These are phyloP conservation scores for Hamigera avellanea DNA, from an alignment of 495 filamentous ascomycete species.

Conservation along the genomic window DNA sequence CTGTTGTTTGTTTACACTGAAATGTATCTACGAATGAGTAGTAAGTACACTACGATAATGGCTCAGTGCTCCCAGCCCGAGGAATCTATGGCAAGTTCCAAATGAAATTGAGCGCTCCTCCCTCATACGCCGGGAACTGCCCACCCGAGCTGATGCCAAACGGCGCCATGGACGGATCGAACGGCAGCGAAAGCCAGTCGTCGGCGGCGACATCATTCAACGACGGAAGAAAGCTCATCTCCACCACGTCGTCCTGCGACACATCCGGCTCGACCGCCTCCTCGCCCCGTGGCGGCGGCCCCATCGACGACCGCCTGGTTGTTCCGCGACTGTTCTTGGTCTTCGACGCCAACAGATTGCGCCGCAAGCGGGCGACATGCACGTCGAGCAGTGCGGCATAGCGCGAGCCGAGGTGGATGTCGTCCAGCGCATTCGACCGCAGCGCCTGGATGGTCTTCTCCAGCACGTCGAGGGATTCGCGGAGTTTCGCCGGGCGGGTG, in stretches of 20 bases:
- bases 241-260: constrained; percentile 18
- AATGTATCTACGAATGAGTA: no score
- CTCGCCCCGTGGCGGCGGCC: constrained; percentile 14
- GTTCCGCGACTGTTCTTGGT: constrained; percentile 13
- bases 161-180: constrained; percentile 43
- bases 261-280: constrained; percentile 11
- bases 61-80: no score
- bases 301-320: constrained; percentile 20
- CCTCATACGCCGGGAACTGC: constrained; percentile 38
- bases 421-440: constrained; percentile 37
- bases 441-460: constrained; percentile 36
- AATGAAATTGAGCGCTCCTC: constrained; percentile 38
- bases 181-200: constrained; percentile 42
- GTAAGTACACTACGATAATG: no score
- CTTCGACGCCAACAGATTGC: constrained; percentile 28
- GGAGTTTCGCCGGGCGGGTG: constrained; percentile 33
- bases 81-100: constrained; percentile 41
- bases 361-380: constrained; percentile 33
- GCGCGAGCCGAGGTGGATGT: constrained; percentile 40
- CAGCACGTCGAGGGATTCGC: constrained; percentile 36
- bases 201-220: constrained; percentile 30
- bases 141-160: constrained; percentile 33
- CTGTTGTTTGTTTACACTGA: no score
- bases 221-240: constrained; percentile 22
- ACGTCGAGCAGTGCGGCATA: constrained; percentile 40